Evolutionary conservation across 2,329 filamentous ascomycete genomes (phyloP).

Genomic region (Aspergillus hortae): DNA sequence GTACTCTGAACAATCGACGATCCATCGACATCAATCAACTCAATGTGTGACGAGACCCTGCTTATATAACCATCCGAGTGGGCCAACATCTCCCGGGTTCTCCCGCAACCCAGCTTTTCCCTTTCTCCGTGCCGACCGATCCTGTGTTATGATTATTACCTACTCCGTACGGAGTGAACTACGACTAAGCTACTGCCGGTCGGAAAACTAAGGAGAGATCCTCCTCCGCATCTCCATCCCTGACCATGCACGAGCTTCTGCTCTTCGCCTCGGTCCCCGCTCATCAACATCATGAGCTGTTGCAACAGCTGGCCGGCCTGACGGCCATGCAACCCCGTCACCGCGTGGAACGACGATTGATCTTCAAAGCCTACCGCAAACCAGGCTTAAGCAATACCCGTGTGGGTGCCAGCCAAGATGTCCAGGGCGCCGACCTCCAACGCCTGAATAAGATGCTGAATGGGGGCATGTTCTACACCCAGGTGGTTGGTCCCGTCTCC

Average conservation of each 20-base stretch:
- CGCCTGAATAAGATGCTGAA: conserved; percentile 46
- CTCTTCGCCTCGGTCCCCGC: conserved; percentile 58
- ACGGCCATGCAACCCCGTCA: conserved; percentile 59
- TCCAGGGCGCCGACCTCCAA: conserved; percentile 43
- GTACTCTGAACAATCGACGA: no score
- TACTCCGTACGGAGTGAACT: no score
- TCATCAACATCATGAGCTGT: conserved; percentile 56
- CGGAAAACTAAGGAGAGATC: no score
- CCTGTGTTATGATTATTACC: no score
- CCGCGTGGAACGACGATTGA: conserved; percentile 52
- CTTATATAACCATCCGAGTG: neutral
- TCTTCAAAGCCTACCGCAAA: conserved; percentile 56
- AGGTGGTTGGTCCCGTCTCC: conserved; percentile 46
- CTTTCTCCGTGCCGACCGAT: conserved; percentile 10
- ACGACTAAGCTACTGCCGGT: no score
- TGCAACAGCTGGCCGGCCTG: conserved; percentile 60
- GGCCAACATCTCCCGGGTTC: conserved; percentile 12
- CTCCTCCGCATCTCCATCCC: neutral
- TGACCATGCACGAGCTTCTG: conserved; percentile 59
- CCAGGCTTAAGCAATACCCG: conserved; percentile 38
- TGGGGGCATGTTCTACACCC: conserved; percentile 53
- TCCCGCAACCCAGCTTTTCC: conserved; percentile 8
- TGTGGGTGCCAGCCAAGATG: conserved; percentile 43
- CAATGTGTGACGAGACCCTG: neutral
- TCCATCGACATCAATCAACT: no score